Evolutionary conservation across 1,139 yeast genomes (phyloP), one percentile per base, ranked within the genome.

Genomic region (Pichia sp.): DNA sequence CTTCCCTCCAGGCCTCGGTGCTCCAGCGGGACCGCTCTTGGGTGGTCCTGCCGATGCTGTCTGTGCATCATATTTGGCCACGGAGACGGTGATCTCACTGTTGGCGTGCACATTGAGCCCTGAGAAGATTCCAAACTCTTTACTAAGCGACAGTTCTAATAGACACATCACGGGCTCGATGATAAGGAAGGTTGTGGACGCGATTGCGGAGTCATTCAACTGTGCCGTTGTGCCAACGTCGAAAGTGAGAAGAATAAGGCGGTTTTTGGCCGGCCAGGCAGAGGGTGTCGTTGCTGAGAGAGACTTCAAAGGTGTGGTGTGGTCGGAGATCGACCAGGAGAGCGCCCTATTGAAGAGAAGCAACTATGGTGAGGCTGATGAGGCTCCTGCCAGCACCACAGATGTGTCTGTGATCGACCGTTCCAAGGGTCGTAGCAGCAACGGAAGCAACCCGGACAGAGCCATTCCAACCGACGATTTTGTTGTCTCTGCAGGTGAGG

Each of bases 231-330:
- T 87, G 41, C 98, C 98, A 43, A 96, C 96, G 0, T 87, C 96
- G 41, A 85, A 89, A 67, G 87, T 93, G 42, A 84, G 99, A 72
- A 80, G 96, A 68, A 78, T 91, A 55, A 82, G 96, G 74, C 81
- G 98, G 66, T 93, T 91, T 65, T 80, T 93, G 66, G 96, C 96
- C 31, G 99, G 99, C 50, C 99, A 93, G 74, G 85, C 91, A 55
- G 96, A 88, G 63, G 89, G 89, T 63, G 77, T 88, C 54, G 95
- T 91, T 58, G 93, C 91, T 45, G 98, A 93, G 72, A 80, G 85
- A 65, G 97, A 90, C 61, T 86, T 85, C 70, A 89, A 90, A 70
- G 97, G 96, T 64, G 95, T 90, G 49, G 87, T 79, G 36, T 93
- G 99, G 98, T 81, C 84, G 51, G 93, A 86, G 68, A 77, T 84